These are phyloP conservation scores for Neotropicomus parvogracilis DNA, from an alignment of 1,284 basidiomycete species.

Conservation along the genomic window DNA sequence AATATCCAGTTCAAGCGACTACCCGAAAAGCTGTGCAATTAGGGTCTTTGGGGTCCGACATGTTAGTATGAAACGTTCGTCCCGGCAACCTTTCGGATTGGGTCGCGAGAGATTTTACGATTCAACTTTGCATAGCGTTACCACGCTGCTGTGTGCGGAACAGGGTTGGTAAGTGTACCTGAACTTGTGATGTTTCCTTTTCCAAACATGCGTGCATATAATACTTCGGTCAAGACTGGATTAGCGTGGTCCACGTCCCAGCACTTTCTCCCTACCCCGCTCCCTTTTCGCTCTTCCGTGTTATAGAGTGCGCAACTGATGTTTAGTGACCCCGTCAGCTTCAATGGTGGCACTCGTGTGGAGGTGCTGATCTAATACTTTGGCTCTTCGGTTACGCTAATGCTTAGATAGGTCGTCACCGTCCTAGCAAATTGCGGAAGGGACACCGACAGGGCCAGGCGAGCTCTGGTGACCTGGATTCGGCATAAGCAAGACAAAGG, in stretches of 20 bases:
- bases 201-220: slow-evolving; percentile 17
- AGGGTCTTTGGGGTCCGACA: slow-evolving; percentile 16
- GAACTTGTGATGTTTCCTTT: slow-evolving; percentile 18
- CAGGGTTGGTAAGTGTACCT: slow-evolving; percentile 13
- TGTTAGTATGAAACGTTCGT: slow-evolving; percentile 15
- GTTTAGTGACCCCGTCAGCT: slow-evolving; percentile 29
- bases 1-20: neutral
- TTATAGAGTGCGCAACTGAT: slow-evolving; percentile 8
- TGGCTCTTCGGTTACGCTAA: neutral
- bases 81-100: slow-evolving; percentile 9
- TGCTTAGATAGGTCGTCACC: slow-evolving; percentile 26
- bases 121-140: slow-evolving; percentile 6
- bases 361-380: slow-evolving; percentile 19
- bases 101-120: slow-evolving; percentile 2
- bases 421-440: slow-evolving; percentile 34
- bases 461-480: slow-evolving; percentile 33
- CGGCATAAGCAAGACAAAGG: slow-evolving; percentile 28
- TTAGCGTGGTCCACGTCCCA: slow-evolving; percentile 1
- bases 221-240: neutral
- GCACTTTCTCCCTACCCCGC: neutral
- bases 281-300: neutral
- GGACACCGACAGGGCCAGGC: slow-evolving; percentile 28
- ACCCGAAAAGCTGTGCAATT: neutral
- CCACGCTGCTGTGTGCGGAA: slow-evolving; percentile 18
- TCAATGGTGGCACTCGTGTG: slow-evolving; percentile 30